Percentiles rank a stretch among this genome's conserved stretches.
phyloP scores from a whole-genome alignment of 331 rosid genomes.

The Rhamnella rubrinervis region DNA sequence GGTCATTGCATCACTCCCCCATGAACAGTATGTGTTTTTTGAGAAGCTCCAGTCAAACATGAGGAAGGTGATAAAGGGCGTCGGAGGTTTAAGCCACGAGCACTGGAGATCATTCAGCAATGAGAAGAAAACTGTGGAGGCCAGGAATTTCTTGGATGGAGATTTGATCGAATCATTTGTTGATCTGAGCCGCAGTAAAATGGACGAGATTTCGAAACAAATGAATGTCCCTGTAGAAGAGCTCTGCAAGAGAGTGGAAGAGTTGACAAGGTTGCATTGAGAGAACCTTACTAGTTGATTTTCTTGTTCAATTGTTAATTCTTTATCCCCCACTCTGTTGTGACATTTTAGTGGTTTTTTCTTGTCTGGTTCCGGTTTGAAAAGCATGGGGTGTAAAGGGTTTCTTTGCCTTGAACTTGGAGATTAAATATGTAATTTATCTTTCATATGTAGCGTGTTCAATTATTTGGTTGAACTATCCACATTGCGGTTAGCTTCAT shows the following conservation, averaged over 20 bases:
- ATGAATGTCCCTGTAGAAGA: slow-evolving; percentile 78
- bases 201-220: slow-evolving; percentile 80
- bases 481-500: no score
- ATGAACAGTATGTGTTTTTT: slow-evolving; percentile 67
- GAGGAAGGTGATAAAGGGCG: slow-evolving; percentile 88
- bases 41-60: slow-evolving; percentile 79
- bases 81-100: slow-evolving; percentile 91
- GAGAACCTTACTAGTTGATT: background rate
- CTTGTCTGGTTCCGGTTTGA: background rate
- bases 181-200: slow-evolving; percentile 76
- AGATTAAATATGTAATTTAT: background rate
- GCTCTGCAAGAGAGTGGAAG: slow-evolving; percentile 91
- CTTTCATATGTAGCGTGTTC: no score
- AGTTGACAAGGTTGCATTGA: slow-evolving; percentile 86
- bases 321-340: background rate
- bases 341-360: background rate
- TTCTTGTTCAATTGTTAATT: slow-evolving; percentile 8
- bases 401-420: background rate
- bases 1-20: slow-evolving; percentile 89
- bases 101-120: slow-evolving; percentile 93
- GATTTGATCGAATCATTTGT: slow-evolving; percentile 90
- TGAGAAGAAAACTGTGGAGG: slow-evolving; percentile 78
- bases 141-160: slow-evolving; percentile 79
- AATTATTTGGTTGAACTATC: no score
- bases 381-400: background rate